Percentiles rank a stretch among this genome's conserved stretches.
Evolutionary conservation across 2,329 filamentous ascomycete genomes (phyloP).

Genomic region (Conoideocrella luteorostrata): DNA sequence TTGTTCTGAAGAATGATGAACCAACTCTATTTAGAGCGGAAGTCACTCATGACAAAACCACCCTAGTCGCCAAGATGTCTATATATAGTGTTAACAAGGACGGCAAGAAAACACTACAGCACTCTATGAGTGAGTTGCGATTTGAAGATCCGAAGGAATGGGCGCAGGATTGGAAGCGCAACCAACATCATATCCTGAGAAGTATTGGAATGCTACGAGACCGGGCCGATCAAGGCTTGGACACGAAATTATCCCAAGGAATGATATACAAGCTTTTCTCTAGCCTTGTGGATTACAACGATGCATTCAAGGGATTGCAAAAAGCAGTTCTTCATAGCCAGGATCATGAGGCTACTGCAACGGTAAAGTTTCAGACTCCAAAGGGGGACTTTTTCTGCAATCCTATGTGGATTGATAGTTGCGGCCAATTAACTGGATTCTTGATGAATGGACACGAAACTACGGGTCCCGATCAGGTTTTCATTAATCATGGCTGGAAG

Average conservation of each 20-base stretch:
- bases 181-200: slow-evolving; percentile 5
- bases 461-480: no score
- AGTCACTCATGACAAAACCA: neutral
- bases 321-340: slow-evolving; percentile 6
- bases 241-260: slow-evolving; percentile 6
- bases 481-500: no score
- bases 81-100: slow-evolving; percentile 19
- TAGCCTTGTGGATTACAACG: slow-evolving; percentile 8
- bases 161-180: slow-evolving; percentile 4
- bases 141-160: slow-evolving; percentile 7
- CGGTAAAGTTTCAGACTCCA: neutral
- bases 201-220: slow-evolving; percentile 8
- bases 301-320: slow-evolving; percentile 7
- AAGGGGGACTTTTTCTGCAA: neutral
- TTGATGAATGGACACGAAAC: neutral
- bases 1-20: neutral
- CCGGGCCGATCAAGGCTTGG: slow-evolving; percentile 4
- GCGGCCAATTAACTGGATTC: neutral
- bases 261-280: slow-evolving; percentile 12
- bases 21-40: neutral
- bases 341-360: neutral
- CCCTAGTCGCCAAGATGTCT: no score
- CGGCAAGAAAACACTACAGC: slow-evolving; percentile 23
- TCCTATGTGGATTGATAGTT: neutral
- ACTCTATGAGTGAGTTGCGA: neutral